Conservation (phyloP, 768 basidiomycete species). For the Leucosporidium creatinivorum region DNA sequence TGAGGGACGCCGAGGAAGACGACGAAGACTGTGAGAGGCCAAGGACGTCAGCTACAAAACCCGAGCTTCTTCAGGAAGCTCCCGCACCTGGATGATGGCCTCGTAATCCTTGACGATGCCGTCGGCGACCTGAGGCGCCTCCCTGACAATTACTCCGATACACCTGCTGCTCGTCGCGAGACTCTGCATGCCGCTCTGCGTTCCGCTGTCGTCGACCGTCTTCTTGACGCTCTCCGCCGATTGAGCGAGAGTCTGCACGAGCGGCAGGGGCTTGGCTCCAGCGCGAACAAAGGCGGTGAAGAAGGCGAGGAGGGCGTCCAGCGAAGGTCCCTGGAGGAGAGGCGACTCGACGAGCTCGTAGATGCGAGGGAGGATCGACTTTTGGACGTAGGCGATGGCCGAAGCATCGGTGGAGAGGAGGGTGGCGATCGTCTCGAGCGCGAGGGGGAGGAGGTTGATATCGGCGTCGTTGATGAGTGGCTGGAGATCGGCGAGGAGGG, state of each 20-base stretch:
- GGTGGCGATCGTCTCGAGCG: slow-evolving; percentile 45
- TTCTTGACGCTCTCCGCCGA: slow-evolving; percentile 6
- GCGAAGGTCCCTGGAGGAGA: slow-evolving; percentile 62
- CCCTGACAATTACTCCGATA: slow-evolving; percentile 71
- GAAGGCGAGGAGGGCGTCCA: slow-evolving; percentile 77
- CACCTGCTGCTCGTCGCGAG: slow-evolving; percentile 70
- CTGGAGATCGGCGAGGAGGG: slow-evolving; percentile 66
- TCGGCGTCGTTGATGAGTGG: slow-evolving; percentile 59
- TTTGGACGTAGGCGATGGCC: slow-evolving; percentile 32
- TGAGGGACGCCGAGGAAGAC: slow-evolving; percentile 59
- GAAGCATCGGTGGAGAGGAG: slow-evolving; percentile 47
- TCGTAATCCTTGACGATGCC: slow-evolving; percentile 79
- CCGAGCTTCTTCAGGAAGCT: too few species aligned
- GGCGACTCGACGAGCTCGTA: slow-evolving; percentile 64
- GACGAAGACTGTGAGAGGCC: slow-evolving; percentile 31
- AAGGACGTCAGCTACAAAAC: neutral
- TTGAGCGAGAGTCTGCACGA: slow-evolving; percentile 16
- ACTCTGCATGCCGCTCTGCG: slow-evolving; percentile 33
- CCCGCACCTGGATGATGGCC: slow-evolving; percentile 64
- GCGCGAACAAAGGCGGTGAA: slow-evolving; percentile 73
- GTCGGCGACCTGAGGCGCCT: slow-evolving; percentile 62
- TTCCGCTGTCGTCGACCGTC: slow-evolving; percentile 3
- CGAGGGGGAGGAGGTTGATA: slow-evolving; percentile 49
- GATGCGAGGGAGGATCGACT: slow-evolving; percentile 39
- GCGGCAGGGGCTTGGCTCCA: slow-evolving; percentile 51